Evolutionary conservation across 257 asterid genomes (phyloP), one percentile per base, ranked within the genome.

Genomic region (Agastache rugosa): DNA sequence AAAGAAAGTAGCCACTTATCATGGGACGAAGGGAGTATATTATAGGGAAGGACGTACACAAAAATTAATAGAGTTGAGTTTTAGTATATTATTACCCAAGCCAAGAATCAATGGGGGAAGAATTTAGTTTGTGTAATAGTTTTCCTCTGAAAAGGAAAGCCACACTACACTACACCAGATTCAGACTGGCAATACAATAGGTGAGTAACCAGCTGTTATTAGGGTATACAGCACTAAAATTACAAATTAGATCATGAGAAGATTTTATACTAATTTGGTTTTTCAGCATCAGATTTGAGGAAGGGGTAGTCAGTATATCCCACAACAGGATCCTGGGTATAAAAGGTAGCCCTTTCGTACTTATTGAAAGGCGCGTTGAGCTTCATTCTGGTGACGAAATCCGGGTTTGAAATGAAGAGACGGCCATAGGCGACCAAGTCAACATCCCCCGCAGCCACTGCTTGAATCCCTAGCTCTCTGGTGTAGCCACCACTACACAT

Each of bases 221-320:
- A n/a, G n/a, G n/a, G n/a, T n/a, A n/a, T 8, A 60, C 77, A 61
- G 27, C 47, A 74, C 12, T 25, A 35, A 53, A 74, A 23, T 34
- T 23, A 19, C 35, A 60, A 16, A n/a, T n/a, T n/a, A n/a, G n/a
- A n/a, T n/a, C n/a, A n/a, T n/a, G n/a, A n/a, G n/a, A n/a, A n/a
- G n/a, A n/a, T n/a, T n/a, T n/a, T n/a, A n/a, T n/a, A n/a, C n/a
- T n/a, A n/a, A n/a, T n/a, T n/a, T n/a, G 17, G 6, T 25, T 55
- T 79, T 34, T 55, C 60, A 1, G 15, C 63, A 50, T 64, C 76
- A 11, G 67, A 60, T 34, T 72, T 27, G 68, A 90, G 58, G 70
- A 83, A 86, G 37, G 91, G 90, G 69, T 90, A 90, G 76, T 90
- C 94, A 0, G 92, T 90, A 54, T 85, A 90, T 14, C 94, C 94